A percentile compares a stretch with the other conserved stretches of the same genome.
Conservation (phyloP, 192 early-diverging fungal species). For the Coemansia sp. region DNA sequence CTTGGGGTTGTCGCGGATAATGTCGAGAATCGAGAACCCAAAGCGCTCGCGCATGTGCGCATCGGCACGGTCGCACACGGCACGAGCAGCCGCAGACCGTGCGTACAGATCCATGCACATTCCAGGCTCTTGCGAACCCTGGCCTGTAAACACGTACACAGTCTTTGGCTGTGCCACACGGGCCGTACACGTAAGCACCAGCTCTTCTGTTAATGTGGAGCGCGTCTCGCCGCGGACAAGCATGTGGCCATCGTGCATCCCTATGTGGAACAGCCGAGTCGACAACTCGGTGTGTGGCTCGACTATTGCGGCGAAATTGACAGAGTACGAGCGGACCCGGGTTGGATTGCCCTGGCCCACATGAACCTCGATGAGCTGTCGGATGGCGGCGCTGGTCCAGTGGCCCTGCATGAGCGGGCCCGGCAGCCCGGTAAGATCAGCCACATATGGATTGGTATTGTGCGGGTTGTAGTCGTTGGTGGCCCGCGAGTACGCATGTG, state of each 20-base stretch:
- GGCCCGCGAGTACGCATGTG: slow-evolving; percentile 75
- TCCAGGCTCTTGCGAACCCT: slow-evolving; percentile 91
- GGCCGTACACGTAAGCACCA: slow-evolving; percentile 76
- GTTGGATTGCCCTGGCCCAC: slow-evolving; percentile 83
- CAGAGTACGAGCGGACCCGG: slow-evolving; percentile 74
- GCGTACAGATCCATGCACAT: slow-evolving; percentile 94
- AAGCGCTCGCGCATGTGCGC: slow-evolving; percentile 78
- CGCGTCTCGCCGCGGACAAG: slow-evolving; percentile 78
- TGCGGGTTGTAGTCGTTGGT: slow-evolving; percentile 90
- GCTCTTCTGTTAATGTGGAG: slow-evolving; percentile 61
- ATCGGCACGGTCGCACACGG: slow-evolving; percentile 88
- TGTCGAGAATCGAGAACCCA: slow-evolving; percentile 88
- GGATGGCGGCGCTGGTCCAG: slow-evolving; percentile 84
- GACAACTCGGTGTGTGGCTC: slow-evolving; percentile 76
- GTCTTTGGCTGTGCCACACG: slow-evolving; percentile 86
- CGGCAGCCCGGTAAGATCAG: slow-evolving; percentile 78
- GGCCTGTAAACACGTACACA: slow-evolving; percentile 92
- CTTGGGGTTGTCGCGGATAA: slow-evolving; percentile 85
- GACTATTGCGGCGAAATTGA: slow-evolving; percentile 77
- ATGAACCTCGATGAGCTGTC: slow-evolving; percentile 84
- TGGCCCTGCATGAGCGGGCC: slow-evolving; percentile 85
- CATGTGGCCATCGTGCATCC: slow-evolving; percentile 89
- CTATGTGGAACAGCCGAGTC: slow-evolving; percentile 81
- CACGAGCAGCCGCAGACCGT: slow-evolving; percentile 73
- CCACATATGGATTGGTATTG: slow-evolving; percentile 88